phyloP scores from a whole-genome alignment of 2,329 filamentous ascomycete species.

The Colletotrichum caudatum region DNA sequence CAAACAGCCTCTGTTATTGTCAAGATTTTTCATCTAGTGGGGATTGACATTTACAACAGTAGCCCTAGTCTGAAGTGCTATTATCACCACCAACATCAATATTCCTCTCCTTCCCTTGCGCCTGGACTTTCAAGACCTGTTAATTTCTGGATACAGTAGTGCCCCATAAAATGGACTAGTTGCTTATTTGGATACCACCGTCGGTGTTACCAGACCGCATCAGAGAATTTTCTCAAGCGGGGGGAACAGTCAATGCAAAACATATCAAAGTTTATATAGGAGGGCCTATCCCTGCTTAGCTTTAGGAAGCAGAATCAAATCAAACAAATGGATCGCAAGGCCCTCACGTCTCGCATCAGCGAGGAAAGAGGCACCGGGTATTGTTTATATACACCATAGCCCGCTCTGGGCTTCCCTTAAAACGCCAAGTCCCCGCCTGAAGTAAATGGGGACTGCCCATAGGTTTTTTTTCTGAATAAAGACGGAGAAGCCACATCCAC shows the following conservation, averaged over 20 bases:
- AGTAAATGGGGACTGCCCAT: slow-evolving; percentile 10
- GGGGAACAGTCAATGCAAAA: not conserved
- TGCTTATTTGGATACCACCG: not conserved
- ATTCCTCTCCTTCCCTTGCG: not conserved
- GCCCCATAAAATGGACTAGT: not conserved
- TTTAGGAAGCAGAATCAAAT: not conserved
- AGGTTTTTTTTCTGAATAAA: slow-evolving; percentile 14
- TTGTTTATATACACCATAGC: slow-evolving; percentile 34
- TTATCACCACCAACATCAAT: not conserved
- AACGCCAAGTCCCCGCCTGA: slow-evolving; percentile 21
- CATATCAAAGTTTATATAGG: not conserved
- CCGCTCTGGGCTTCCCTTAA: slow-evolving; percentile 8
- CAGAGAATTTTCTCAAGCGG: not conserved
- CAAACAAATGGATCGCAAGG: slow-evolving; percentile 32
- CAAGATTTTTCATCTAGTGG: not conserved
- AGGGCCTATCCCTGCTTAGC: not conserved
- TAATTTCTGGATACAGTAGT: not conserved
- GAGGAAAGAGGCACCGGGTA: slow-evolving; percentile 42
- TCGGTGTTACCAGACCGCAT: not conserved
- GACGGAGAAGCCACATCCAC: slow-evolving; percentile 10
- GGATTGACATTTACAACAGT: not conserved
- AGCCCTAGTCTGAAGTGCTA: not conserved
- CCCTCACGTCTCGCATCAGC: slow-evolving; percentile 39
- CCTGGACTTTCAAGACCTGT: not conserved
- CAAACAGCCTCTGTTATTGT: not conserved